Evolutionary conservation across 495 filamentous ascomycete species (phyloP).

Genomic region (Neurospora africana): DNA sequence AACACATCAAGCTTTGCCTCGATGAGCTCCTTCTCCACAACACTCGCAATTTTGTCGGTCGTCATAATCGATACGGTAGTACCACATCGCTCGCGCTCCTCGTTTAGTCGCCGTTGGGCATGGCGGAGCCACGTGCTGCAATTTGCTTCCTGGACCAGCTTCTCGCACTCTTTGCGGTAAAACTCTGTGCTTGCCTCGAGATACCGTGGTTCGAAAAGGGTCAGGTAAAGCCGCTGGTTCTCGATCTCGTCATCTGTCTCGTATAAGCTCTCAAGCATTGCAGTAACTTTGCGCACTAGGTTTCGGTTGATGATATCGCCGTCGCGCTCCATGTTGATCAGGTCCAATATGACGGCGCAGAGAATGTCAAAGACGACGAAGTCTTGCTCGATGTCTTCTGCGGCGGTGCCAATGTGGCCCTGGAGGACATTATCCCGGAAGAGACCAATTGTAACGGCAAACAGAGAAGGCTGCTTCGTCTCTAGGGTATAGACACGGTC

Average conservation of each 20-base stretch:
- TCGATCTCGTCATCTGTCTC: slow-evolving; percentile 65
- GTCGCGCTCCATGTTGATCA: slow-evolving; percentile 83
- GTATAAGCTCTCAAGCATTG: slow-evolving; percentile 88
- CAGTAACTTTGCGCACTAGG: slow-evolving; percentile 69
- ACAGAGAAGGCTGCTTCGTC: slow-evolving; percentile 65
- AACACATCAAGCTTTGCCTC: slow-evolving; percentile 66
- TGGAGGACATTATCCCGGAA: slow-evolving; percentile 75
- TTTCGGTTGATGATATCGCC: slow-evolving; percentile 82
- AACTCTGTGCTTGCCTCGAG: slow-evolving; percentile 59
- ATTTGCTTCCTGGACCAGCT: slow-evolving; percentile 65
- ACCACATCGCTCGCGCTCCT: slow-evolving; percentile 72
- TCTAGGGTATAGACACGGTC: slow-evolving; percentile 73
- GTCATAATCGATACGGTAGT: slow-evolving; percentile 66
- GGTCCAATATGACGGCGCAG: slow-evolving; percentile 73
- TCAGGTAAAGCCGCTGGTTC: slow-evolving; percentile 71
- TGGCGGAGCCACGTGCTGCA: slow-evolving; percentile 77
- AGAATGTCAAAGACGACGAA: slow-evolving; percentile 56
- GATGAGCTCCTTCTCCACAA: slow-evolving; percentile 77
- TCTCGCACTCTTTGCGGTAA: slow-evolving; percentile 63
- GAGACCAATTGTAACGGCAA: slow-evolving; percentile 68
- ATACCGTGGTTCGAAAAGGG: slow-evolving; percentile 71
- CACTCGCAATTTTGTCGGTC: slow-evolving; percentile 57
- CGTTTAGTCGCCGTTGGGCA: slow-evolving; percentile 57
- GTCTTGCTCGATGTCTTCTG: slow-evolving; percentile 18
- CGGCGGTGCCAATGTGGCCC: slow-evolving; percentile 30